These are phyloP conservation scores for Solanum boliviense DNA, from an alignment of 257 asterid species.

Conservation along the genomic window DNA sequence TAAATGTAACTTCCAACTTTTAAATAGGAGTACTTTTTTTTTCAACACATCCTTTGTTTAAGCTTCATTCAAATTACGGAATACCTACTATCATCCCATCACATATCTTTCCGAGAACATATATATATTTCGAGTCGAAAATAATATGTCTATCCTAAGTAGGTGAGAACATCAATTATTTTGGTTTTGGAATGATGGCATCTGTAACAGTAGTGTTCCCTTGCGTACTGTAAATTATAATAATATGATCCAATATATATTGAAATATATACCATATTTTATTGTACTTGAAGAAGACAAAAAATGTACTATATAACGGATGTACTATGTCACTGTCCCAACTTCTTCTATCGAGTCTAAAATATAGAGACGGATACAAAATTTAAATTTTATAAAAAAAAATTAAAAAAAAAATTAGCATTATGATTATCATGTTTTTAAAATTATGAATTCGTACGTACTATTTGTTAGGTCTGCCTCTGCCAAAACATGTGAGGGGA, in stretches of 20 bases:
- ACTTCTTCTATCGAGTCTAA: neutral
- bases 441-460: neutral
- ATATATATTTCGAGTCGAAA: neutral
- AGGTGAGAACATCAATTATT: neutral
- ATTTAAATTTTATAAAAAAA: neutral
- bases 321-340: neutral
- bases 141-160: too few relatives aligned
- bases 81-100: too few relatives aligned
- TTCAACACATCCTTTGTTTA: too few relatives aligned
- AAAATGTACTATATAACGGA: neutral
- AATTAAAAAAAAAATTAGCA: neutral
- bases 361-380: too few relatives aligned
- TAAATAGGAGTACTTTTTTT: too few relatives aligned
- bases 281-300: neutral
- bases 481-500: neutral
- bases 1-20: neutral
- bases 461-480: neutral
- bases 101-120: too few relatives aligned
- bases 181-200: neutral
- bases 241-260: neutral
- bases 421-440: neutral
- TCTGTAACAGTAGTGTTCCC: neutral
- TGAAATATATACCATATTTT: neutral
- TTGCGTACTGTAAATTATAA: neutral
- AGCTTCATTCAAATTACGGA: too few relatives aligned